phyloP scores from a whole-genome alignment of 257 asterid genomes.

The Lycium ferocissimum region DNA sequence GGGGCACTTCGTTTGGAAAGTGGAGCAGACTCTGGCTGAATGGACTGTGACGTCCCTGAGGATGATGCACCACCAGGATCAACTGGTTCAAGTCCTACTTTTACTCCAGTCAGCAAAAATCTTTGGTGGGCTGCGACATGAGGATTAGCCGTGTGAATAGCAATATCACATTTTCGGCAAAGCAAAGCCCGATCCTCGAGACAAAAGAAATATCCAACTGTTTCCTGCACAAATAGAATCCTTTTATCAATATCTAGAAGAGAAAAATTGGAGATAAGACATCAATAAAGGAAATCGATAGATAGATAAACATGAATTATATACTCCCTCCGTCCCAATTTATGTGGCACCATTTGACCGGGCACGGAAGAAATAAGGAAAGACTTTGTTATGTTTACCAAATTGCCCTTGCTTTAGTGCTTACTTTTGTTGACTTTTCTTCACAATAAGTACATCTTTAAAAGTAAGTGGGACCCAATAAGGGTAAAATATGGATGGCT shows the following conservation, averaged over 20 bases:
- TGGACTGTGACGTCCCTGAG: constrained; percentile 46
- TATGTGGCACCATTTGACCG: too few species aligned
- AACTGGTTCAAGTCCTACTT: constrained; percentile 73
- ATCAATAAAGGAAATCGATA: not conserved
- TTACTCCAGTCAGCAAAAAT: constrained; percentile 88
- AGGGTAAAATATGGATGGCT: too few species aligned
- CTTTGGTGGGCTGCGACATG: constrained; percentile 82
- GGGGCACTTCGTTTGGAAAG: constrained; percentile 40
- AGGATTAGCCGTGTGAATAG: constrained; percentile 68
- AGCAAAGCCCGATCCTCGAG: constrained; percentile 94
- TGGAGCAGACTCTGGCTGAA: constrained; percentile 45
- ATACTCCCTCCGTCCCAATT: too few species aligned
- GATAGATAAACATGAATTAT: not conserved
- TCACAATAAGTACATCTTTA: too few species aligned
- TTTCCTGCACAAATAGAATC: constrained; percentile 62
- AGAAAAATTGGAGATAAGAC: not conserved
- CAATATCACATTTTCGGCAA: constrained; percentile 85
- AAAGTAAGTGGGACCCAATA: too few species aligned
- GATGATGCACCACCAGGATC: constrained; percentile 58
- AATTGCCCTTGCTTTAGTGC: too few species aligned
- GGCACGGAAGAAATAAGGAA: too few species aligned
- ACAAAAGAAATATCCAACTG: constrained; percentile 89
- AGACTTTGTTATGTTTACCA: too few species aligned
- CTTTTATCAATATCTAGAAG: not conserved
- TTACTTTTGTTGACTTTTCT: too few species aligned